These are phyloP conservation scores for Erigeron canadensis DNA, from an alignment of 129 eudicot genomes.

Conservation along the genomic window DNA sequence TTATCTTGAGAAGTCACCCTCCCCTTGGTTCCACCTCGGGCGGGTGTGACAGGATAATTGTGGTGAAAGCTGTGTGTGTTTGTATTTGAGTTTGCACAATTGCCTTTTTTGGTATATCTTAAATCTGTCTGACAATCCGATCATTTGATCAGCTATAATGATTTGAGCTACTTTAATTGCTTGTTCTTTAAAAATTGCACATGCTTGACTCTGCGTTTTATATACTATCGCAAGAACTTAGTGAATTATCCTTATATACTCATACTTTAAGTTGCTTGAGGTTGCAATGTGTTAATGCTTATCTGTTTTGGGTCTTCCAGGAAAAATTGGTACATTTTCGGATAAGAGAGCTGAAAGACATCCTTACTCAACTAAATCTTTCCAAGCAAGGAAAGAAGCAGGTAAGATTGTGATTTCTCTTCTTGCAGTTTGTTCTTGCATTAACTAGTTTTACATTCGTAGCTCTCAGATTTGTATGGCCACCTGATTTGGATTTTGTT, in stretches of 20 bases:
- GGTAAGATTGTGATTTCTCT: constrained; percentile 40
- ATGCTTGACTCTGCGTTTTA: not conserved
- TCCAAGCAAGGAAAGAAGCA: constrained; percentile 99
- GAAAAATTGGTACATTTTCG: constrained; percentile 86
- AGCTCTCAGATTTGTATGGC: constrained; percentile 1
- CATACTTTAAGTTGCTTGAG: constrained; percentile 12
- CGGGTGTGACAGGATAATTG: no score
- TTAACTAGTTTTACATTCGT: not conserved
- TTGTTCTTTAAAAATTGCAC: constrained; percentile 2
- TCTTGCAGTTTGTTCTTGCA: constrained; percentile 7
- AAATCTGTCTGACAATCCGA: no score
- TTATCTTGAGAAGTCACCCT: no score
- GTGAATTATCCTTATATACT: not conserved
- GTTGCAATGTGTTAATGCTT: constrained; percentile 20
- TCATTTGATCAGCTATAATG: no score
- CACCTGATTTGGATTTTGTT: constrained; percentile 21
- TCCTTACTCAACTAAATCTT: constrained; percentile 76
- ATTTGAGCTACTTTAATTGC: no score
- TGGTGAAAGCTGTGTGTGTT: no score
- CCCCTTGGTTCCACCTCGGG: no score
- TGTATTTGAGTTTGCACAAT: no score
- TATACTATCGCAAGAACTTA: not conserved
- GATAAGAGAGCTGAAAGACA: constrained; percentile 94
- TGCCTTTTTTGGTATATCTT: no score
- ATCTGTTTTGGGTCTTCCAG: constrained; percentile 34